Percentiles rank a stretch among this genome's conserved stretches.
phyloP scores from a whole-genome alignment of 768 basidiomycete species.

The Rhodotorula babjevae region DNA sequence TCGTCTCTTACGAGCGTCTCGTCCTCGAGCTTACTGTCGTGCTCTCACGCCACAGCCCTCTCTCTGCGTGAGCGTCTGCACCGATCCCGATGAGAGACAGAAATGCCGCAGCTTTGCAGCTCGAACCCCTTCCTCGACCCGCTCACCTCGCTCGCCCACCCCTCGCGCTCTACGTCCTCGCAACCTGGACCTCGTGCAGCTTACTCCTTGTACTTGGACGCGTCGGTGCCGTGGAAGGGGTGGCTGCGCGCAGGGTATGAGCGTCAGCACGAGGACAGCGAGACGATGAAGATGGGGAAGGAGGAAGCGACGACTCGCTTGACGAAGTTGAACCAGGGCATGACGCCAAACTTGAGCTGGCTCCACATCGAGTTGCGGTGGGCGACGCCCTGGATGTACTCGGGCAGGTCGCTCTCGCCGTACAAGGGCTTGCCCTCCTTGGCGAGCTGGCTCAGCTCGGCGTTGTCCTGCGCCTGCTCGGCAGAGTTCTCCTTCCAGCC shows the following conservation, averaged over 20 bases:
- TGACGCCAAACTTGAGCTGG: conserved; percentile 68
- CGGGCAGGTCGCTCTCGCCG: conserved; percentile 73
- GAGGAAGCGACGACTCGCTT: conserved; percentile 48
- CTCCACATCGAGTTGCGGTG: conserved; percentile 80
- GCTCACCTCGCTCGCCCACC: too few species aligned
- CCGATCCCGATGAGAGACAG: too few species aligned
- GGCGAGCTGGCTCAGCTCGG: conserved; percentile 70
- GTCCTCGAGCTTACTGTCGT: too few species aligned
- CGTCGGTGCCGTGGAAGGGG: conserved; percentile 42
- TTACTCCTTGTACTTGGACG: conserved; percentile 39
- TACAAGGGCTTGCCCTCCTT: conserved; percentile 77
- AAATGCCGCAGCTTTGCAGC: too few species aligned
- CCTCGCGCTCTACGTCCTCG: background rate
- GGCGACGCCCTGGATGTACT: conserved; percentile 80
- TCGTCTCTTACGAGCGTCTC: too few species aligned
- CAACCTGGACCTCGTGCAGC: background rate
- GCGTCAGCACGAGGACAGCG: background rate
- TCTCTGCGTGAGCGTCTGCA: too few species aligned
- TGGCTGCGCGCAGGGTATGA: conserved; percentile 21
- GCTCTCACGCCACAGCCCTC: too few species aligned
- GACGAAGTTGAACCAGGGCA: conserved; percentile 70
- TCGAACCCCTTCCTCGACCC: too few species aligned
- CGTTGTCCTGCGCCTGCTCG: conserved; percentile 71
- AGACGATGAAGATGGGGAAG: too few species aligned
- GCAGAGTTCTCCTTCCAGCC: conserved; percentile 81